A percentile compares a stretch with the other conserved stretches of the same genome.
These are phyloP conservation scores for Leccinum fibrillosum DNA, from an alignment of 768 basidiomycete genomes.

Conservation along the genomic window DNA sequence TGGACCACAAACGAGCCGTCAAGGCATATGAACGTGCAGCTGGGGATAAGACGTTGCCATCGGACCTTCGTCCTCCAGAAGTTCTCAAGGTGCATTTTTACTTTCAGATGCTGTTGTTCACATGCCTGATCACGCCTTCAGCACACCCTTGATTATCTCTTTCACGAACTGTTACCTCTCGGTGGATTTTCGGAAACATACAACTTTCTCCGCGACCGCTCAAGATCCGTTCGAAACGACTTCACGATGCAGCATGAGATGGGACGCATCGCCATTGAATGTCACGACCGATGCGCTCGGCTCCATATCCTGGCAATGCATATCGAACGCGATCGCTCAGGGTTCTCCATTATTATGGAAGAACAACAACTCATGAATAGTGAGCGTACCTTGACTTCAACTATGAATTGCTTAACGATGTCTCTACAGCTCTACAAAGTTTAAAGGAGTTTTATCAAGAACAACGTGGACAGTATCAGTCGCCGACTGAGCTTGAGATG, in stretches of 20 bases:
- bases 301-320: conserved; percentile 89
- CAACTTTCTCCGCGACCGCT: conserved; percentile 89
- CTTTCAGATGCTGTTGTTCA: background rate
- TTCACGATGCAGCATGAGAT: conserved; percentile 90
- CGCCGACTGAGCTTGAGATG: conserved; percentile 91
- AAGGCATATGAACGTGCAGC: conserved; percentile 95
- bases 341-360: conserved; percentile 68
- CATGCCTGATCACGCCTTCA: conserved; percentile 24
- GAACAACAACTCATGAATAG: conserved; percentile 91
- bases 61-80: conserved; percentile 84
- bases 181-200: conserved; percentile 69
- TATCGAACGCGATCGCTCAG: conserved; percentile 48
- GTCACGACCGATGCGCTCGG: conserved; percentile 89
- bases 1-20: conserved; percentile 85
- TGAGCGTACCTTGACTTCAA: conserved; percentile 37
- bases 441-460: conserved; percentile 94
- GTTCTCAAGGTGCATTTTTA: conserved; percentile 63
- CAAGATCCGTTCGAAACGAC: conserved; percentile 86
- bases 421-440: conserved; percentile 74
- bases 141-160: conserved; percentile 91
- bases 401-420: background rate
- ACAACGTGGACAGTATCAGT: conserved; percentile 60
- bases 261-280: conserved; percentile 76
- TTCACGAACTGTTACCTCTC: conserved; percentile 71
- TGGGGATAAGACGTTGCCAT: conserved; percentile 87